Conservation (phyloP, 495 filamentous ascomycete genomes). For the Aspergillus taichungensis region DNA sequence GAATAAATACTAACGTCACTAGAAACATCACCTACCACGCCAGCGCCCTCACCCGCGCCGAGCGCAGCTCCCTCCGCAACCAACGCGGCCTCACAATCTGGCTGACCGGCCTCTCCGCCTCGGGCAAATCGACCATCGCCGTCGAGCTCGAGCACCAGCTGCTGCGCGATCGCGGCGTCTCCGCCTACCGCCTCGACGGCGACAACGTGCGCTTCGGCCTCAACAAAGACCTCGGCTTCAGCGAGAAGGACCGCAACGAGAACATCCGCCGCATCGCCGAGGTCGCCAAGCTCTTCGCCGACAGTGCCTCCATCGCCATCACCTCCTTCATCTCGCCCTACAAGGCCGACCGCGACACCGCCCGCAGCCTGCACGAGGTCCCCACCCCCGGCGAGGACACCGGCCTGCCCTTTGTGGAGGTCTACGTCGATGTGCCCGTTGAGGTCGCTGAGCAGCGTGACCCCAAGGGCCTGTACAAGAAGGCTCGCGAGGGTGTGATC, state of each 20-base stretch:
- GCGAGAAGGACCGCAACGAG: constrained; percentile 85
- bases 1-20: constrained; percentile 1
- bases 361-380: constrained; percentile 66
- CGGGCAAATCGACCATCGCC: constrained; percentile 92
- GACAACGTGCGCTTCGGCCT: constrained; percentile 98
- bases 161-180: constrained; percentile 59
- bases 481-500: constrained; percentile 84
- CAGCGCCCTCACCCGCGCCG: constrained; percentile 70
- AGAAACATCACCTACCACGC: constrained; percentile 99
- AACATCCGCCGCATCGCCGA: constrained; percentile 95
- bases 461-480: constrained; percentile 96
- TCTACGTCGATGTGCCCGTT: constrained; percentile 80
- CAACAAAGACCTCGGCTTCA: constrained; percentile 95
- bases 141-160: constrained; percentile 94
- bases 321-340: constrained; percentile 98
- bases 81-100: constrained; percentile 93
- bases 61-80: constrained; percentile 70
- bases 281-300: constrained; percentile 94
- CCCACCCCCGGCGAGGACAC: constrained; percentile 39
- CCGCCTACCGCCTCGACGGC: constrained; percentile 90
- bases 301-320: constrained; percentile 75
- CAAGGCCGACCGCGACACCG: constrained; percentile 70
- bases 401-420: constrained; percentile 79
- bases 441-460: constrained; percentile 90
- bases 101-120: constrained; percentile 93